Base-by-base conservation (phyloP, 805 yeast genomes). In the Myxozyma neglecta region DNA sequence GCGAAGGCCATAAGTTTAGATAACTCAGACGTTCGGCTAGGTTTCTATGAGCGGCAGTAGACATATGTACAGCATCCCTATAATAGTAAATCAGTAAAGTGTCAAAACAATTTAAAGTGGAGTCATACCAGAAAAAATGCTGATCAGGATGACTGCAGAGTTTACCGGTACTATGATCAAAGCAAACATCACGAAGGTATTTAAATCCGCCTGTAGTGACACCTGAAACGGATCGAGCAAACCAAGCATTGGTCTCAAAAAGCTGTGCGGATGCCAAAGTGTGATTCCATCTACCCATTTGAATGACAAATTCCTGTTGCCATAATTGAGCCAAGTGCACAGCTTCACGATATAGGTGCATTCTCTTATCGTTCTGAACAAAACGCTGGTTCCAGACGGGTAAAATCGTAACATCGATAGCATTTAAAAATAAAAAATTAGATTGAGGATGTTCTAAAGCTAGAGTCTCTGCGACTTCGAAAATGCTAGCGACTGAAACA, bases 231-330 rank as follows among this genome's bases (percentile, higher is more conserved):
- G 60, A 45, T 20, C 62, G 60, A 5, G 65, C 61, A 11, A 32
- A 56, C 67, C 67, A 64, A 10, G 51, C 47, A 45, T 62, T 61
- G 1, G 63, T 52, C 40, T 64, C 67, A 53, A 61, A 64, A 34
- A 54, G 39, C 37, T 45, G 54, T 16, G 54, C 56, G 11, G 63
- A 58, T 6, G 56, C 67, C 16, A n/a, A 29, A 14, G 65, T 32
- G 39, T 46, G 44, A 29, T 64, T 60, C 67, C 66, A 61, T 11
- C 49, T 20, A 29, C 58, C 59, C 35, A 56, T 18, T n/a, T 57
- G 61, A 36, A 51, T 43, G 16, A 51, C 32, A 42, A 50, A 11
- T 36, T 55, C 66, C 34, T 40, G 48, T 44, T 48, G 54, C 66
- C 66, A 63, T 8, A 42, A 16, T 40, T 51, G 48, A 10, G 51